Percentiles rank a stretch among this genome's conserved stretches.
phyloP scores from a whole-genome alignment of 2,329 filamentous ascomycete genomes.

The Penicillium sp. region DNA sequence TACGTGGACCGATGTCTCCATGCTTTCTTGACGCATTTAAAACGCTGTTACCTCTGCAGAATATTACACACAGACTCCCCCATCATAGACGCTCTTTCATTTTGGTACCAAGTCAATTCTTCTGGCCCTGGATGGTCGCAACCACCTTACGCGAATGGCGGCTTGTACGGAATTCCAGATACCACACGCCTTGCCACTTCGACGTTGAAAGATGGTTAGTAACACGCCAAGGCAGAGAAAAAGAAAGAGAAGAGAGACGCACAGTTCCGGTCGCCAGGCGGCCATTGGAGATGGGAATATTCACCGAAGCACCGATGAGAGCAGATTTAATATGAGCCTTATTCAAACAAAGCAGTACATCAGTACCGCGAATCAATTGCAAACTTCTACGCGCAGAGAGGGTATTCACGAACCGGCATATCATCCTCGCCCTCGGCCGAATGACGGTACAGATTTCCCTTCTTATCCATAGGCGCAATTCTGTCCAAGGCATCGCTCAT shows the following conservation, averaged over 20 bases:
- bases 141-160: constrained; percentile 80
- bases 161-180: constrained; percentile 77
- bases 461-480: constrained; percentile 78
- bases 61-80: not conserved
- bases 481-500: constrained; percentile 93
- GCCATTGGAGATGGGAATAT: constrained; percentile 86
- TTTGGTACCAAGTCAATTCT: constrained; percentile 34
- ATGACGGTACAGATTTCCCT: constrained; percentile 78
- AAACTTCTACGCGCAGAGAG: not conserved
- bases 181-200: constrained; percentile 72
- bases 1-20: not conserved
- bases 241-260: not conserved
- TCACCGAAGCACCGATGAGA: constrained; percentile 82
- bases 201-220: not conserved
- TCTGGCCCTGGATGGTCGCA: constrained; percentile 91
- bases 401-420: constrained; percentile 68
- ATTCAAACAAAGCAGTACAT: not conserved
- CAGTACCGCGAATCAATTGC: not conserved
- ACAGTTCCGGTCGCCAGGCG: constrained; percentile 63
- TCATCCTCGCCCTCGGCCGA: constrained; percentile 85
- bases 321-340: constrained; percentile 91
- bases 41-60: not conserved
- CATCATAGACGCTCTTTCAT: constrained; percentile 17
- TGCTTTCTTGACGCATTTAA: not conserved
- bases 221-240: not conserved